Evolutionary conservation across 2,329 filamentous ascomycete genomes (phyloP).

Genomic region (Cladosporium phlei): DNA sequence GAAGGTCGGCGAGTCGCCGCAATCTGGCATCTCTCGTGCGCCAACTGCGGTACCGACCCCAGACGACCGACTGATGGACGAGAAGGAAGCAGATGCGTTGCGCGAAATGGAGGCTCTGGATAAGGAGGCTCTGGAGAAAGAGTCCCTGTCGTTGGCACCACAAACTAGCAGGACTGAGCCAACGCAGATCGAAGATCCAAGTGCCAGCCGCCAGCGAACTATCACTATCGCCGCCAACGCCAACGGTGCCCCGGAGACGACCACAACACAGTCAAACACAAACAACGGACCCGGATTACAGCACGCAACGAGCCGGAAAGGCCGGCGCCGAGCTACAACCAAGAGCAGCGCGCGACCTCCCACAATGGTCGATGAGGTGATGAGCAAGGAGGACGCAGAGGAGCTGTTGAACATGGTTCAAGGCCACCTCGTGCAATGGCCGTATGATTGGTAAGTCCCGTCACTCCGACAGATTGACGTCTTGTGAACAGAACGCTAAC

Average conservation of each 20-base stretch:
- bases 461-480: neutral
- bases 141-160: neutral
- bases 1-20: slow-evolving; percentile 22
- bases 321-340: slow-evolving; percentile 65
- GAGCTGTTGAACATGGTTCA: slow-evolving; percentile 76
- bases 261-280: slow-evolving; percentile 23
- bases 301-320: slow-evolving; percentile 46
- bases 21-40: slow-evolving; percentile 20
- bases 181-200: slow-evolving; percentile 25
- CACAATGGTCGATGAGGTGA: slow-evolving; percentile 66
- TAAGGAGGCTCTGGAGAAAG: slow-evolving; percentile 3
- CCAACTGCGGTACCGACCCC: slow-evolving; percentile 28
- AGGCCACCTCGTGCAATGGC: slow-evolving; percentile 84
- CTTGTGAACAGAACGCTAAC: neutral
- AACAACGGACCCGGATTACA: slow-evolving; percentile 16
- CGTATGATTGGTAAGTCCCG: slow-evolving; percentile 73
- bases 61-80: slow-evolving; percentile 23
- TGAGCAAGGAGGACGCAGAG: slow-evolving; percentile 71
- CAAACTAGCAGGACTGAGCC: slow-evolving; percentile 25
- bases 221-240: slow-evolving; percentile 22
- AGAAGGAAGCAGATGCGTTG: slow-evolving; percentile 21
- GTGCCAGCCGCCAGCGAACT: slow-evolving; percentile 29
- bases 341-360: slow-evolving; percentile 59
- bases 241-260: slow-evolving; percentile 27
- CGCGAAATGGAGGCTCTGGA: no score